A percentile compares a stretch with the other conserved stretches of the same genome.
Conservation (phyloP, 2,329 filamentous ascomycete species). For the Cadophora luteo-olivacea region DNA sequence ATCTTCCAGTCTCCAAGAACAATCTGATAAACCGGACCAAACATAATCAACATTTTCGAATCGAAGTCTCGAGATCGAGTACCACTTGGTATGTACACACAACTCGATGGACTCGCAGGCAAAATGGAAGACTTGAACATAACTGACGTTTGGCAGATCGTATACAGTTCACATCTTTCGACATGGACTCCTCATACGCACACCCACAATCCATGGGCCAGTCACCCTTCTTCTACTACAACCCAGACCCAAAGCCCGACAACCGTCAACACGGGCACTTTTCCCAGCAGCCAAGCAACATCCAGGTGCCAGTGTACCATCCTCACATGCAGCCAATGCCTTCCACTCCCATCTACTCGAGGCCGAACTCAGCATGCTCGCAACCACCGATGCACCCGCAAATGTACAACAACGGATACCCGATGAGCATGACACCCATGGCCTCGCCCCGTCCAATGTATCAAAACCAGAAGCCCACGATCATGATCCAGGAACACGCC, state of each 20-base stretch:
- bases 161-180: constrained; percentile 24
- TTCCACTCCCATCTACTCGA: constrained; percentile 68
- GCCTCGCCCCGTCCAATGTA: constrained; percentile 75
- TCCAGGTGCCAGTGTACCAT: constrained; percentile 58
- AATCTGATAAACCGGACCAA: constrained; percentile 33
- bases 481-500: constrained; percentile 66
- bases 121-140: constrained; percentile 11
- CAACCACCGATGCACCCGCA: constrained; percentile 54
- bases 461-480: constrained; percentile 80
- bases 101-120: not conserved
- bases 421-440: constrained; percentile 68
- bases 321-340: constrained; percentile 61
- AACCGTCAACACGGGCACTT: constrained; percentile 79
- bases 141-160: constrained; percentile 38
- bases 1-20: constrained; percentile 26
- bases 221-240: constrained; percentile 87
- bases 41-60: constrained; percentile 31
- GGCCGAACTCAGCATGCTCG: constrained; percentile 70
- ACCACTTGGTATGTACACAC: constrained; percentile 33
- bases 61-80: constrained; percentile 23
- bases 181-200: constrained; percentile 44
- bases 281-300: constrained; percentile 61
- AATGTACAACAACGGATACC: constrained; percentile 42
- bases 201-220: constrained; percentile 67
- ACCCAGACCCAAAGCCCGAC: constrained; percentile 75